A percentile compares a stretch with the other conserved stretches of the same genome.
Conservation (phyloP, 2,329 filamentous ascomycete species). For the Ophiocordyceps robertsii region DNA sequence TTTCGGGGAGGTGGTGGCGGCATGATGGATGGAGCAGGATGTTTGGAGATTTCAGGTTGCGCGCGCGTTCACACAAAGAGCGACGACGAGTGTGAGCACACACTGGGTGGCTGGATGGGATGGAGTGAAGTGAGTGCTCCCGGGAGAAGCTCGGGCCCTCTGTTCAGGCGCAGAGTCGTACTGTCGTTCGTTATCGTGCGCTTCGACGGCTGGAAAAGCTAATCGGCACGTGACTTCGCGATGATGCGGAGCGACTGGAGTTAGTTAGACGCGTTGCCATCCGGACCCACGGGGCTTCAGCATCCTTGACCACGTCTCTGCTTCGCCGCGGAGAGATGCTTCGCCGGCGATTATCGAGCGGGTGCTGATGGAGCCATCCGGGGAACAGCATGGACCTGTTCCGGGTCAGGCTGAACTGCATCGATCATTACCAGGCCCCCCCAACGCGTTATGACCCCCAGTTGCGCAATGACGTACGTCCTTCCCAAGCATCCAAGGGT, state of each 20-base stretch:
- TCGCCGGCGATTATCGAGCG: background rate
- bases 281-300: background rate
- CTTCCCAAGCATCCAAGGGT: conserved; percentile 44
- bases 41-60: too few species aligned
- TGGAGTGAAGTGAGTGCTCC: too few species aligned
- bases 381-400: conserved; percentile 48
- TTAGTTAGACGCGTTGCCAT: background rate
- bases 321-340: background rate
- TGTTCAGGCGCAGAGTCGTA: too few species aligned
- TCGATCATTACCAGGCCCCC: conserved; percentile 82
- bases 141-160: too few species aligned
- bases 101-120: too few species aligned
- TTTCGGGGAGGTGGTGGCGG: conserved; percentile 10
- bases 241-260: conserved; percentile 1
- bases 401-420: conserved; percentile 83
- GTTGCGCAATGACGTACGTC: conserved; percentile 51
- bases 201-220: background rate
- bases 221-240: conserved; percentile 17
- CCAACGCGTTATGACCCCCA: conserved; percentile 72
- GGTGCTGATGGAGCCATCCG: conserved; percentile 7
- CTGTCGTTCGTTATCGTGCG: too few species aligned
- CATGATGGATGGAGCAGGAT: background rate
- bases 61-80: too few species aligned
- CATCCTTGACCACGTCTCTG: background rate
- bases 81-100: too few species aligned